phyloP scores from a whole-genome alignment of 1,284 basidiomycete species.

The Leccinum holopus region DNA sequence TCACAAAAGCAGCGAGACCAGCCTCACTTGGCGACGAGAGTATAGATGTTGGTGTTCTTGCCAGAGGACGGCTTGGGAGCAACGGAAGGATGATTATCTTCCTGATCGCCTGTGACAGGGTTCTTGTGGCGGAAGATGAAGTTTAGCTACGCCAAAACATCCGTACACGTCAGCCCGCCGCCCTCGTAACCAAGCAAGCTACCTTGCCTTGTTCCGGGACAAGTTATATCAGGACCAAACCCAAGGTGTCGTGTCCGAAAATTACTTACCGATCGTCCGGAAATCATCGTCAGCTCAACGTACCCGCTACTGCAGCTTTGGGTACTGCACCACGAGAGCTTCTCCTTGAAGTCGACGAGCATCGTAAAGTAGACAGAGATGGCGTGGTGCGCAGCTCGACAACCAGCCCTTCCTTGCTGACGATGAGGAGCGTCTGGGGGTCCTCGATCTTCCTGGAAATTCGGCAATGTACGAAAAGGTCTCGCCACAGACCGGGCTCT shows the following conservation, averaged over 20 bases:
- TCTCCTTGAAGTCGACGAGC: constrained; percentile 78
- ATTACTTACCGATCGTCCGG: constrained; percentile 89
- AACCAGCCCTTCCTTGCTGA: constrained; percentile 86
- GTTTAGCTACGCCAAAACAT: constrained; percentile 67
- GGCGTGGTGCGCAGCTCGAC: constrained; percentile 91
- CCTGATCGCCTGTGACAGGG: constrained; percentile 86
- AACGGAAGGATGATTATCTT: constrained; percentile 92
- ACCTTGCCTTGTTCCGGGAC: constrained; percentile 78
- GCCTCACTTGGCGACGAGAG: constrained; percentile 83
- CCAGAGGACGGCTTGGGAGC: constrained; percentile 85
- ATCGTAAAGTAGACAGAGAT: constrained; percentile 89
- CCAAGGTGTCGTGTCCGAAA: constrained; percentile 96
- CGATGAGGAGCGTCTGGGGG: constrained; percentile 67
- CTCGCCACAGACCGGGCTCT: constrained; percentile 90
- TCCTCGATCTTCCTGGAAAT: constrained; percentile 88
- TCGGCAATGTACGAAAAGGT: constrained; percentile 96
- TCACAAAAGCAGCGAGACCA: constrained; percentile 3
- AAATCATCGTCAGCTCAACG: constrained; percentile 93
- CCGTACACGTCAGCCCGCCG: constrained; percentile 4
- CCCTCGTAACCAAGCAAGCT: background rate
- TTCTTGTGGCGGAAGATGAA: constrained; percentile 98
- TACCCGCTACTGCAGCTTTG: constrained; percentile 99
- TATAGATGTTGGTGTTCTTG: constrained; percentile 91
- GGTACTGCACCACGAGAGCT: constrained; percentile 96
- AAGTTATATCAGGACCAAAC: constrained; percentile 89